phyloP scores from a whole-genome alignment of 768 basidiomycete genomes.

The Chalciporus sphaerocephalus region DNA sequence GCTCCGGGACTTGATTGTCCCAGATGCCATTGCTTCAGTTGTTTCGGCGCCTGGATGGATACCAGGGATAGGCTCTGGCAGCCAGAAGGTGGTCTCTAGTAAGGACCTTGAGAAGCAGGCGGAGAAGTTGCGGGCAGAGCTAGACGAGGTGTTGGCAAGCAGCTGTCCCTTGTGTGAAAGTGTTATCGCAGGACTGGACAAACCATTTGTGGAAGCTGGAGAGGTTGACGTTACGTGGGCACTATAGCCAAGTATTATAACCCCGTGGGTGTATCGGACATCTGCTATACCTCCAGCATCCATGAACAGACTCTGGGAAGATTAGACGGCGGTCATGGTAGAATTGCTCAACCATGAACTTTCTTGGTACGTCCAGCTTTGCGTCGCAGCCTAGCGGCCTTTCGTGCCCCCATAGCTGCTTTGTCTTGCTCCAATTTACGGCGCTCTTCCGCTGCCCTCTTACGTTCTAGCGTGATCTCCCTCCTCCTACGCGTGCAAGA shows the following conservation, averaged over 20 bases:
- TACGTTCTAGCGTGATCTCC: constrained; percentile 66
- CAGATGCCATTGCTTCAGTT: constrained; percentile 84
- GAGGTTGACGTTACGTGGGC: constrained; percentile 79
- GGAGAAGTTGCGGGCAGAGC: constrained; percentile 73
- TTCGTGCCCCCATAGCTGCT: constrained; percentile 65
- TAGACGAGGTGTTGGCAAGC: constrained; percentile 86
- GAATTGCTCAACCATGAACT: constrained; percentile 58
- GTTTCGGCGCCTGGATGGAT: constrained; percentile 80
- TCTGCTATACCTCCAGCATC: constrained; percentile 8
- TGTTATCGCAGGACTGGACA: constrained; percentile 80
- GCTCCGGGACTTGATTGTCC: constrained; percentile 87
- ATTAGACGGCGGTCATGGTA: too few relatives aligned
- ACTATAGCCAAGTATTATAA: constrained; percentile 38
- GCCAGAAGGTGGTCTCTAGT: constrained; percentile 40
- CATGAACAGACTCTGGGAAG: background rate
- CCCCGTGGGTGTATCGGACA: constrained; percentile 2
- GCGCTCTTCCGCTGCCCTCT: constrained; percentile 69
- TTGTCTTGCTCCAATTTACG: constrained; percentile 46
- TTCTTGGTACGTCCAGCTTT: constrained; percentile 77
- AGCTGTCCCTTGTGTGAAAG: constrained; percentile 93
- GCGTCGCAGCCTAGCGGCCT: constrained; percentile 66
- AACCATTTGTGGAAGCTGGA: constrained; percentile 76
- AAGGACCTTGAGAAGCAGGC: constrained; percentile 55
- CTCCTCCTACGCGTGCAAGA: constrained; percentile 45
- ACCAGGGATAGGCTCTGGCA: constrained; percentile 54